A percentile compares a stretch with the other conserved stretches of the same genome.
Conservation (phyloP, 371 early-diverging fungal genomes). For the Mortierella polycephala region DNA sequence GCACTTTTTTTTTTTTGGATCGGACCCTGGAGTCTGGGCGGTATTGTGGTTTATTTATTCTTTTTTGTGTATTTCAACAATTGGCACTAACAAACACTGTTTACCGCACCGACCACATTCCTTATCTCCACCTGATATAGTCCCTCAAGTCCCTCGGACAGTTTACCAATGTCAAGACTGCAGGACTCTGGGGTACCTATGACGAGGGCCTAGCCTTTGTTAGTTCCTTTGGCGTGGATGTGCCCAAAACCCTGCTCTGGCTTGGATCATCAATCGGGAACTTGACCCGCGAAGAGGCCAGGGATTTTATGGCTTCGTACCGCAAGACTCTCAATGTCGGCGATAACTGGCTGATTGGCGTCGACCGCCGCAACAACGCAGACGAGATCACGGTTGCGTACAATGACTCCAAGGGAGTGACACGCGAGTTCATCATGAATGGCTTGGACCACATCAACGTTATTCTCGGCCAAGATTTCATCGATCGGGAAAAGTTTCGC, state of each 20-base stretch:
- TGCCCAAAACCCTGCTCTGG: slow-evolving; percentile 83
- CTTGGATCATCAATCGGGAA: slow-evolving; percentile 93
- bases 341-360: slow-evolving; percentile 84
- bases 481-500: slow-evolving; percentile 71
- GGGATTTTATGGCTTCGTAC: slow-evolving; percentile 62
- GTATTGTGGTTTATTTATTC: too few species aligned
- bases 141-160: slow-evolving; percentile 59
- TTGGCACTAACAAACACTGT: not conserved
- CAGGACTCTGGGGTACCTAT: slow-evolving; percentile 91
- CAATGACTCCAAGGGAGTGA: slow-evolving; percentile 82
- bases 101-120: not conserved
- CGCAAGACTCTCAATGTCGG: slow-evolving; percentile 73
- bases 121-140: slow-evolving; percentile 9
- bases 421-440: slow-evolving; percentile 87
- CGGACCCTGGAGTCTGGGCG: too few species aligned
- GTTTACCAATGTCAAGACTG: slow-evolving; percentile 71
- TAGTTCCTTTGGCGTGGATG: slow-evolving; percentile 59
- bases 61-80: too few species aligned
- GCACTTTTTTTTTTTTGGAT: too few species aligned
- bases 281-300: slow-evolving; percentile 67
- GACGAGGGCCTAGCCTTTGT: slow-evolving; percentile 80
- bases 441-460: slow-evolving; percentile 81
- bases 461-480: slow-evolving; percentile 67
- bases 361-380: slow-evolving; percentile 83
- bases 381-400: slow-evolving; percentile 81